Evolutionary conservation across 1,284 basidiomycete genomes (phyloP).

Genomic region (Ceraceosorus guamensis): DNA sequence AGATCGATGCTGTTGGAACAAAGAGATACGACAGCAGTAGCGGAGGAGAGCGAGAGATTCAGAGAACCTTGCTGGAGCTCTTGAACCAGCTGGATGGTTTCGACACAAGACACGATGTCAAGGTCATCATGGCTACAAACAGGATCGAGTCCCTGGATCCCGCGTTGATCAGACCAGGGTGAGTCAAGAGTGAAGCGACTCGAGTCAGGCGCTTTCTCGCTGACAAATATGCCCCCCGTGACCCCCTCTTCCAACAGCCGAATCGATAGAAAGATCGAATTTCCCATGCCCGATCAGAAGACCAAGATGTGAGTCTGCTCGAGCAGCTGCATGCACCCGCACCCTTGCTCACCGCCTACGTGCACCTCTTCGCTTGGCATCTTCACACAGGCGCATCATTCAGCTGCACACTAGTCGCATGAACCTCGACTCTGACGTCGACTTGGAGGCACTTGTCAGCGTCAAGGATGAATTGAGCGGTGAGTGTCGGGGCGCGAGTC

Average conservation of each 20-base stretch:
- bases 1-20: conserved; percentile 52
- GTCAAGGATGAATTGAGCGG: conserved; percentile 94
- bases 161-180: conserved; percentile 87
- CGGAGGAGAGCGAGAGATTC: conserved; percentile 52
- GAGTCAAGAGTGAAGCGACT: neutral
- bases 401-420: conserved; percentile 92
- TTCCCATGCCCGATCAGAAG: conserved; percentile 45
- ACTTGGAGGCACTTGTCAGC: conserved; percentile 90
- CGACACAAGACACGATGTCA: conserved; percentile 96
- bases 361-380: neutral
- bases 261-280: conserved; percentile 88
- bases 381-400: conserved; percentile 93
- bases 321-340: neutral
- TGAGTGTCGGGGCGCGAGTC: neutral
- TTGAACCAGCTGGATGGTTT: conserved; percentile 85
- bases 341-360: neutral
- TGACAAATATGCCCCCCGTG: too few species aligned
- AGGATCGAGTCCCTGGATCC: conserved; percentile 92
- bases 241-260: conserved; percentile 51
- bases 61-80: conserved; percentile 51
- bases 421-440: conserved; percentile 84
- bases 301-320: conserved; percentile 42
- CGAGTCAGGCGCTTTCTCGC: too few species aligned
- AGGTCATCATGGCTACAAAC: conserved; percentile 79
- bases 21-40: conserved; percentile 53